Base-by-base conservation (phyloP, 768 basidiomycete genomes). In the Tylopilus balloui region DNA sequence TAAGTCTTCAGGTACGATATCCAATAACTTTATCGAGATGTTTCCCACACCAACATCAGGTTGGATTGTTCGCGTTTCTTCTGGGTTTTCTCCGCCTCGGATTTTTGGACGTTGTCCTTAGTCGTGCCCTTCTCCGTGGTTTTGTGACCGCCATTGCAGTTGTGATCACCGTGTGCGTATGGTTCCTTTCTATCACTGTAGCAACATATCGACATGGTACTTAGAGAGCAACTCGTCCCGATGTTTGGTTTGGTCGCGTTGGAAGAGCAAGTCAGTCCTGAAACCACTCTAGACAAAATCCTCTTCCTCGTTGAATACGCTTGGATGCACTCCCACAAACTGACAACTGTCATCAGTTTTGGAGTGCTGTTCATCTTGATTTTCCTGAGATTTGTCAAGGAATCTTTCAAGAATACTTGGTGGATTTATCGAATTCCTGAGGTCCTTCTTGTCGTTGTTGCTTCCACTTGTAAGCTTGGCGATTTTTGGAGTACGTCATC, bases 61-160 rank as follows among this genome's bases (percentile, higher is more conserved):
- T 84, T 56, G 92, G 92, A 32, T 57, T 94, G 27, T 86, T 96
- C 55, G 85, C 91, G 1, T 92, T 90, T 51, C 65, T 88, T 21
- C 76, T 96, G 25, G 94, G 94, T 3, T 79, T 95, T 58, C 84
- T 94, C 63, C 78, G 92, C 21, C 74, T 97, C 10, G 92, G 93
- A 2, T 95, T 95, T 68, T 81, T 95, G 45, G 94, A 97, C 64
- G 93, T 95, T 12, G 88, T 95, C 6, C 77, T 97, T 24, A 92
- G 89, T 58, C 83, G 92, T 45, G 90, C 92, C 4, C 75, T 95
- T 13, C 75, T 95, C 47, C 79, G 89, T 24, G 93, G 93, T 3
- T 94, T 95, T 63, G 79, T 95, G 38, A 83, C 84, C 1, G 91
- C 92, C 14, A 78, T 93, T 23, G 89, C 86, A 1, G 77, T 87